These are phyloP conservation scores for Orychophragmus violaceus DNA, from an alignment of 345 rosid genomes.

Conservation along the genomic window DNA sequence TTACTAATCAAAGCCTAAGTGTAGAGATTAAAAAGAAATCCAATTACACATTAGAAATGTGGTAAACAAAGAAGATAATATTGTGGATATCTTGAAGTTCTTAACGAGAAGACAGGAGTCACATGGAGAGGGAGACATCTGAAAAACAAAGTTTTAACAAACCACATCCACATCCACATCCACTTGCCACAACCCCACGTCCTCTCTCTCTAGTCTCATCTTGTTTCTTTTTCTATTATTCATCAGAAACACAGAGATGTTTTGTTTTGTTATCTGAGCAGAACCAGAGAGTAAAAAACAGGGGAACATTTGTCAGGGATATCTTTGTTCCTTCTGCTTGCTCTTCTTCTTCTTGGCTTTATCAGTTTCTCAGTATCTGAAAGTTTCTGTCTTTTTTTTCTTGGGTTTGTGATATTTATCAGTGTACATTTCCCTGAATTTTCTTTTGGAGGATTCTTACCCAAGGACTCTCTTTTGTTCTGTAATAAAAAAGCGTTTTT, in stretches of 20 bases:
- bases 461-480: conserved; percentile 19
- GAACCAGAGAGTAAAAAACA: conserved; percentile 10
- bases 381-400: background rate
- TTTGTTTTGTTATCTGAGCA: conserved; percentile 28
- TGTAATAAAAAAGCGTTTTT: background rate
- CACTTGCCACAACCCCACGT: conserved; percentile 45
- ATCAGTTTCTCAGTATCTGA: conserved; percentile 2
- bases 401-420: conserved; percentile 3
- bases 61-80: conserved; percentile 4
- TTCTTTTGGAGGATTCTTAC: background rate
- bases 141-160: conserved; percentile 6
- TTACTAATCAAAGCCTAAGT: too few species aligned
- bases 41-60: background rate
- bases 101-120: conserved; percentile 32
- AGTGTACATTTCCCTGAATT: conserved; percentile 16
- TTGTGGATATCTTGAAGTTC: background rate
- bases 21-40: background rate
- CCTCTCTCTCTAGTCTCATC: background rate
- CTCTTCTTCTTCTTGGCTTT: conserved; percentile 16
- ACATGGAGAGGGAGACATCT: conserved; percentile 58
- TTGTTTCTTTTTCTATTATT: conserved; percentile 1
- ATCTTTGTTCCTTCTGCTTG: conserved; percentile 21
- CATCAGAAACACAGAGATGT: background rate
- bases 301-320: conserved; percentile 23
- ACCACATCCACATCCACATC: conserved; percentile 59